Evolutionary conservation across 495 filamentous ascomycete species (phyloP).

Genomic region (Aspergillus cavernicola): DNA sequence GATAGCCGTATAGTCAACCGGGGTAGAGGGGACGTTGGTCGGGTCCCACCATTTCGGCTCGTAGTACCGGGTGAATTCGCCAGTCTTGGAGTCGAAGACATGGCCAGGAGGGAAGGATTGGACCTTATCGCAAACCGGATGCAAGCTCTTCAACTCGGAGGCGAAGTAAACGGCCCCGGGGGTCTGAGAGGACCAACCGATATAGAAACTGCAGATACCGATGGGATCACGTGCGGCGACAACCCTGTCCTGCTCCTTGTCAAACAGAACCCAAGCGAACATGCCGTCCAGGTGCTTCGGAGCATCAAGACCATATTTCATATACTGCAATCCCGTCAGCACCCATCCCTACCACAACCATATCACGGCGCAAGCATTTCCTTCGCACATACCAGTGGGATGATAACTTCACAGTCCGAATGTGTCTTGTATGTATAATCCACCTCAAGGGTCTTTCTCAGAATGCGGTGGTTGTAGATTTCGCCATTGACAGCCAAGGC

Average conservation of each 20-base stretch:
- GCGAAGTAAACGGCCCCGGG: slow-evolving; percentile 90
- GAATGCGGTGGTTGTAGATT: slow-evolving; percentile 97
- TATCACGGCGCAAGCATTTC: background rate
- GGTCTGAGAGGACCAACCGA: slow-evolving; percentile 78
- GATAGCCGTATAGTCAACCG: slow-evolving; percentile 76
- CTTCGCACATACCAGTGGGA: slow-evolving; percentile 72
- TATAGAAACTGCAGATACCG: slow-evolving; percentile 95
- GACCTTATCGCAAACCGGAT: slow-evolving; percentile 93
- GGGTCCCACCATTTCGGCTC: slow-evolving; percentile 92
- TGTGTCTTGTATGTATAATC: slow-evolving; percentile 94
- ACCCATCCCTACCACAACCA: background rate
- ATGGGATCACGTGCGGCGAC: slow-evolving; percentile 95
- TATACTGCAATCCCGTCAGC: slow-evolving; percentile 59
- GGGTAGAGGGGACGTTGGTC: slow-evolving; percentile 66
- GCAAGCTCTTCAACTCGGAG: slow-evolving; percentile 90
- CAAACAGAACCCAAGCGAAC: slow-evolving; percentile 98
- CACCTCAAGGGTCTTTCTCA: slow-evolving; percentile 76
- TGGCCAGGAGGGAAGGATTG: slow-evolving; percentile 92
- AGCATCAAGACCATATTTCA: slow-evolving; percentile 86
- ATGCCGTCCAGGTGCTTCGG: slow-evolving; percentile 96
- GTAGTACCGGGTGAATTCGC: slow-evolving; percentile 78
- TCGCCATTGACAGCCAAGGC: slow-evolving; percentile 97
- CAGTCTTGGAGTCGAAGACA: slow-evolving; percentile 88
- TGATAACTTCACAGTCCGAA: slow-evolving; percentile 97
- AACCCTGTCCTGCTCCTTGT: slow-evolving; percentile 84